phyloP scores from a whole-genome alignment of 495 filamentous ascomycete genomes.

The Penicillium simplicissimum region DNA sequence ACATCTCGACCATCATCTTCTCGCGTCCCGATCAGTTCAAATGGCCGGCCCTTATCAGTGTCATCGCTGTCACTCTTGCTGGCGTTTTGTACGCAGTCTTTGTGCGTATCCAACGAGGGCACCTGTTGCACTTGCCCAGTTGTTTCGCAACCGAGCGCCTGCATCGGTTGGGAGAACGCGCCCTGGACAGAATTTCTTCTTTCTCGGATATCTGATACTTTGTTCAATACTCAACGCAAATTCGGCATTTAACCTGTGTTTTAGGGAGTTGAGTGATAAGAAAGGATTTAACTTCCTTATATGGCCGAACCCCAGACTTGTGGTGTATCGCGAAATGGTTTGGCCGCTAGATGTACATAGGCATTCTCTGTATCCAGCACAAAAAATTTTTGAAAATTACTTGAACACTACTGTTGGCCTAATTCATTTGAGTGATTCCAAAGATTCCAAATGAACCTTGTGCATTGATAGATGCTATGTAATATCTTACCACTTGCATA shows the following conservation, averaged over 20 bases:
- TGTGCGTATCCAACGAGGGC: slow-evolving; percentile 50
- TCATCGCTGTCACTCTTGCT: slow-evolving; percentile 39
- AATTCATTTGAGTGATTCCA: no score
- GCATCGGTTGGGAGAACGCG: not conserved
- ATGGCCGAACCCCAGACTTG: no score
- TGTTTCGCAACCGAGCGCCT: not conserved
- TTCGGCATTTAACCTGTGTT: not conserved
- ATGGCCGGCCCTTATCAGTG: slow-evolving; percentile 50
- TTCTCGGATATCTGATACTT: not conserved
- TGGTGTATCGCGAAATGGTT: no score
- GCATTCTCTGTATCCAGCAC: no score
- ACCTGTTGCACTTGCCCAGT: slow-evolving; percentile 47
- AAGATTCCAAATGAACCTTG: no score
- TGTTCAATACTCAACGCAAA: not conserved
- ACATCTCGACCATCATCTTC: slow-evolving; percentile 51
- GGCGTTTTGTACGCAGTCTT: slow-evolving; percentile 47
- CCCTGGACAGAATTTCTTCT: slow-evolving; percentile 1
- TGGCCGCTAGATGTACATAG: no score
- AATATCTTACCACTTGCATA: no score
- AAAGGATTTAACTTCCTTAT: no score
- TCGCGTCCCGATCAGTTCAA: slow-evolving; percentile 50
- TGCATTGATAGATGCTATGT: no score
- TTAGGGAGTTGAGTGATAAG: no score
- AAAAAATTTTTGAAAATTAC: no score
- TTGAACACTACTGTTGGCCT: no score